phyloP scores from a whole-genome alignment of 2,329 filamentous ascomycete genomes.

The Aspergillus tubingensis region DNA sequence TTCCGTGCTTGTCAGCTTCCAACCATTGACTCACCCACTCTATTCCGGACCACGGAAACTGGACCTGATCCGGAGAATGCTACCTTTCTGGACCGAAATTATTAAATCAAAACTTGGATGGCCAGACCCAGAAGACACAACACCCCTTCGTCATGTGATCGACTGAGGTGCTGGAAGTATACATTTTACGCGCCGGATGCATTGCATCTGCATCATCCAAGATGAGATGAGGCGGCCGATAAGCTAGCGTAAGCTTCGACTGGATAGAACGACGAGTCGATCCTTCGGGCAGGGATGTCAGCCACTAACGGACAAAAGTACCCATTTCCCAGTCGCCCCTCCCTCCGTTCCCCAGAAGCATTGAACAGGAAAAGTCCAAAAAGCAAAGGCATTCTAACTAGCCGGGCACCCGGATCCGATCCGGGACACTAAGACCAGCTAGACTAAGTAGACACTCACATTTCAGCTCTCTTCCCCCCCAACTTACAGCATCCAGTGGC shows the following conservation, averaged over 20 bases:
- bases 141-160: background rate
- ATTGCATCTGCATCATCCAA: constrained; percentile 9
- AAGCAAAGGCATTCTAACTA: background rate
- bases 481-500: background rate
- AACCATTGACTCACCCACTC: background rate
- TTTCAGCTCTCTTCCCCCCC: background rate
- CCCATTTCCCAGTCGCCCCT: background rate
- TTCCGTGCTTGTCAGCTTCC: background rate
- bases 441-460: too few relatives aligned
- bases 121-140: background rate
- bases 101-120: background rate
- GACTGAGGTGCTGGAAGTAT: background rate
- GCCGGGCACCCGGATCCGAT: background rate
- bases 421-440: background rate
- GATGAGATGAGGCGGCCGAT: constrained; percentile 13
- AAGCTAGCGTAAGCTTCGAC: constrained; percentile 17
- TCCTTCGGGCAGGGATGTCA: constrained; percentile 7
- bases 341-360: background rate
- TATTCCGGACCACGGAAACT: background rate
- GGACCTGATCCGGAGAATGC: background rate
- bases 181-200: background rate
- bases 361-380: background rate
- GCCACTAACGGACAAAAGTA: constrained; percentile 11
- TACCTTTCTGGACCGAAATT: background rate
- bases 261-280: constrained; percentile 8